Base-by-base conservation (phyloP, 345 rosid genomes). In the Acer yangbiense region DNA sequence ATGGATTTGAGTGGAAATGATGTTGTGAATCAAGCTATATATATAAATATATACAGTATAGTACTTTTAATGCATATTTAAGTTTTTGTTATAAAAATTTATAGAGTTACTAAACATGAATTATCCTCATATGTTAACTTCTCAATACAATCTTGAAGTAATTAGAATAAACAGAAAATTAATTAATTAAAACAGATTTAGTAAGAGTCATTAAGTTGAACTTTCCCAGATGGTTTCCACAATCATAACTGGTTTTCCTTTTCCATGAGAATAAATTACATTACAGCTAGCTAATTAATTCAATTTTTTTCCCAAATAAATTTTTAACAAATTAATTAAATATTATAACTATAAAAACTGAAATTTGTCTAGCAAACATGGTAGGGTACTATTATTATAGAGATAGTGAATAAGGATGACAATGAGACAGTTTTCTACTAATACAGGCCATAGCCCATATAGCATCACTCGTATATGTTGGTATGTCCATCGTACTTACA, bases 31-130 rank as follows among this genome's bases (percentile, higher is more conserved):
- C n/a, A 27, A 17, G 1, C 3, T 10, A 9, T 67, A 10, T 10
- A 9, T 67, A 10, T 9, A 39, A 23, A 69, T 3, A 13, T 9
- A 10, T 57, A 17, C 18, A 20, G 20, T 18, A 29, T 29, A 23
- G 21, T 58, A 72, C 12, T 18, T 39, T 60, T 11, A 58, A 55
- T 72, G 75, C 75, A 57, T 54, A 71, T 27, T 57, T 8, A 44
- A 72, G 7, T 10, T 60, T 57, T 39, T 18, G 65, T 58, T 58
- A 72, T 58, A 57, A 13, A 72, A 61, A 25, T 0, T 74, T 25
- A 44, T 20, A 29, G 76, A 8, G 1, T 73, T 73, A 9, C 55
- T 65, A 21, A 61, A 16, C 43, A 62, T 41, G 21, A 44, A 23
- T 43, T 25, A 29, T 64, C 29, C 12, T 7, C 46, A 4, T 46